Conservation (phyloP, 116 monocot species). For the Thalassia testudinum region DNA sequence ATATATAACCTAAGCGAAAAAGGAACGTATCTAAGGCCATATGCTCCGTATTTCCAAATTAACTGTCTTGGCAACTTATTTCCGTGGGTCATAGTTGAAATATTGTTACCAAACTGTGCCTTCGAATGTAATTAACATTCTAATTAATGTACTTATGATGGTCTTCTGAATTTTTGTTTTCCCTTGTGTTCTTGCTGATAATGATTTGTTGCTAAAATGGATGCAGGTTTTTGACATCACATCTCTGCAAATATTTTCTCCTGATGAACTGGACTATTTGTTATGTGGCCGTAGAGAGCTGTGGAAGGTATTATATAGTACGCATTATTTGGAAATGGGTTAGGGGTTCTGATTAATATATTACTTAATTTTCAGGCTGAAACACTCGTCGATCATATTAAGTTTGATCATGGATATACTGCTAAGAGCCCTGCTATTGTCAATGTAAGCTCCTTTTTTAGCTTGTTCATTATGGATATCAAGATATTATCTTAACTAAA, state of each 20-base stretch:
- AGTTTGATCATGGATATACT: conserved; percentile 94
- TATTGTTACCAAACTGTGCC: no score
- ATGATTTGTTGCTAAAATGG: background rate
- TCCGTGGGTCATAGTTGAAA: no score
- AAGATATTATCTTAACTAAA: no score
- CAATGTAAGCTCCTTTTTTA: conserved; percentile 29
- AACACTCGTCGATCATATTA: conserved; percentile 81
- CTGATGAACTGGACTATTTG: conserved; percentile 76
- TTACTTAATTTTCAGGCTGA: conserved; percentile 35
- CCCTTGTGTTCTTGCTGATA: no score
- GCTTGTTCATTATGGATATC: background rate
- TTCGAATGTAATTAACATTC: no score
- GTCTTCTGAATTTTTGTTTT: background rate
- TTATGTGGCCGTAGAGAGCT: conserved; percentile 77
- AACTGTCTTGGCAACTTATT: no score
- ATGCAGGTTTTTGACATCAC: conserved; percentile 77
- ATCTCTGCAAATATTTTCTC: conserved; percentile 86
- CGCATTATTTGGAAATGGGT: no score
- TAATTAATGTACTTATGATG: background rate
- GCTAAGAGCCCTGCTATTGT: conserved; percentile 77
- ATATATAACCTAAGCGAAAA: no score
- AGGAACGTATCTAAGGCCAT: no score
- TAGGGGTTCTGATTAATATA: background rate
- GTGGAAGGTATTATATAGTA: conserved; percentile 48
- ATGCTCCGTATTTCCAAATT: no score